A percentile compares a stretch with the other conserved stretches of the same genome.
These are phyloP conservation scores for Wickerhamiella australiensis DNA, from an alignment of 805 yeast genomes.

Conservation along the genomic window DNA sequence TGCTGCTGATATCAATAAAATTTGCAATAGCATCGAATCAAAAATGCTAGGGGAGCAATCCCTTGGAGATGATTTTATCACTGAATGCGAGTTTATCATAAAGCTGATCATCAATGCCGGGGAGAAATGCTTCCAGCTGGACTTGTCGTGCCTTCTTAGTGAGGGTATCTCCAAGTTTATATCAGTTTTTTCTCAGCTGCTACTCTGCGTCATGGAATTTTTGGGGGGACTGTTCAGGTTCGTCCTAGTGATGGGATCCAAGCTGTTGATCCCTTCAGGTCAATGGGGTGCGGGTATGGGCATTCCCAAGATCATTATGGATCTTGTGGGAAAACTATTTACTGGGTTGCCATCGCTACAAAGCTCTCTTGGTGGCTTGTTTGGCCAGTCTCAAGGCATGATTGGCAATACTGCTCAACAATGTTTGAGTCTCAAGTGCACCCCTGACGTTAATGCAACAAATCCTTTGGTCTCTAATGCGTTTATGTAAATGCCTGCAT, in stretches of 20 bases:
- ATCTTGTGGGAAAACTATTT: neutral
- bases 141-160: neutral
- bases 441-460: neutral
- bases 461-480: neutral
- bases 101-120: neutral
- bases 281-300: slow-evolving; percentile 1
- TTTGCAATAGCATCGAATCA: neutral
- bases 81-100: neutral
- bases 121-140: neutral
- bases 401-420: neutral
- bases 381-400: neutral
- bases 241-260: neutral
- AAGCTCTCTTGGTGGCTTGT: neutral
- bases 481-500: neutral
- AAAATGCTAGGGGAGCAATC: neutral
- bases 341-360: neutral
- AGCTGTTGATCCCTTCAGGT: neutral
- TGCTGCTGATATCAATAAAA: neutral
- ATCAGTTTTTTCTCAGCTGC: neutral
- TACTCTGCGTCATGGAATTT: neutral
- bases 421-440: neutral
- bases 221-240: neutral
- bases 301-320: neutral
- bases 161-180: neutral
- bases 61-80: neutral